Base-by-base conservation (phyloP, 164 flowering plant genomes). In the Tetrastigma voinierianum region DNA sequence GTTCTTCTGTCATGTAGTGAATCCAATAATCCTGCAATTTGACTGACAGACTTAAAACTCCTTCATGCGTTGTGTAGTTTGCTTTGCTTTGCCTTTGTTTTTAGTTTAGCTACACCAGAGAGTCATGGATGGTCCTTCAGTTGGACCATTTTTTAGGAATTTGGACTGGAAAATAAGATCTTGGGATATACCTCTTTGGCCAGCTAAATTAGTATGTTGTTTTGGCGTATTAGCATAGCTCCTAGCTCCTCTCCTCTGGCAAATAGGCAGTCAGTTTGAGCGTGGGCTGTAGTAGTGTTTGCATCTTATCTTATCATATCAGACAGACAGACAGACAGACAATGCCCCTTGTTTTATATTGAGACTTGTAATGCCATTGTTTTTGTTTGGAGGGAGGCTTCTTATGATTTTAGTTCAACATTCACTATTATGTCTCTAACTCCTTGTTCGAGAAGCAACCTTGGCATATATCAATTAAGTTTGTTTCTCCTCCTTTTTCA, bases 11-110 rank as follows among this genome's bases (percentile, higher is more conserved):
- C 2, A 7, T 32, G 40, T 32, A 32, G 40, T 47, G 43, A 59
- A 43, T 9, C 48, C 48, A 59, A 23, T 43, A 45, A 12, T 59
- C 49, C 15, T 59, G 48, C 49, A 59, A 43, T 59, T 59, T 19
- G 23, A 18, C 62, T n/a, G n/a, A n/a, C n/a, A n/a, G 49, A 59
- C 23, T 44, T 44, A 9, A n/a, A n/a, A 57, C 60, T 25, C 10
- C 0, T 25, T 57, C n/a, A 24, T 12, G 59, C n/a, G 7, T 12
- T n/a, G 16, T 17, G 2, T 18, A 57, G 40, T 13, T 25, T 7
- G 16, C 45, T 7, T 32, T 57, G 11, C 25, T 32, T 49, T 18
- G n/a, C n/a, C n/a, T n/a, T n/a, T n/a, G n/a, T n/a, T n/a, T n/a
- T n/a, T n/a, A n/a, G n/a, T n/a, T n/a, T n/a, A n/a, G n/a, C n/a